Conservation (phyloP, 2,329 filamentous ascomycete genomes). For the Metarhizium guizhouense region DNA sequence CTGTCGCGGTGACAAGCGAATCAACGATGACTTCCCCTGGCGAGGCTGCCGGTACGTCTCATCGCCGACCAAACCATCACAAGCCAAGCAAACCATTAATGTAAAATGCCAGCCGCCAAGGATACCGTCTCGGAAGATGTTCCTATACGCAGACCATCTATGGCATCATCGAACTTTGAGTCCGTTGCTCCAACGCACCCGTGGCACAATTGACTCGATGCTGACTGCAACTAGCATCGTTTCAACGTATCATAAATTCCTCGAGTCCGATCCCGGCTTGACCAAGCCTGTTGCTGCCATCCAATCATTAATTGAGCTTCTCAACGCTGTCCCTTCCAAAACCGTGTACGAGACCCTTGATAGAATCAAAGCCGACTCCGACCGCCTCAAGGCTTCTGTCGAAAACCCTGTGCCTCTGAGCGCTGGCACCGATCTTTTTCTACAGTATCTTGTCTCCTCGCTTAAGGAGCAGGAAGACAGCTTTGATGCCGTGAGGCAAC, state of each 20-base stretch:
- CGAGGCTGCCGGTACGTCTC: conserved; percentile 1
- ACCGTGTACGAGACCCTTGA: conserved; percentile 94
- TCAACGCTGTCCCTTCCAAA: conserved; percentile 67
- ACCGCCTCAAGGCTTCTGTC: conserved; percentile 67
- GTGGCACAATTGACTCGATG: neutral
- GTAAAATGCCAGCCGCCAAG: neutral
- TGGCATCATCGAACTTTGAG: conserved; percentile 17
- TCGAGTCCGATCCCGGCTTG: conserved; percentile 64
- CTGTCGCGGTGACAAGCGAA: neutral
- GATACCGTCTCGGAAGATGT: conserved; percentile 2
- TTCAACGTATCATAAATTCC: conserved; percentile 43
- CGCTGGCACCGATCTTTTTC: conserved; percentile 91
- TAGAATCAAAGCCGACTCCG: conserved; percentile 68
- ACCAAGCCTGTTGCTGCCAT: conserved; percentile 96
- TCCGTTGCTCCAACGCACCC: conserved; percentile 7
- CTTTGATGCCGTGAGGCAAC: conserved; percentile 75
- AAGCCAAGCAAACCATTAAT: neutral
- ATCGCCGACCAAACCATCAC: neutral
- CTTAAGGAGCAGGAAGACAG: conserved; percentile 45
- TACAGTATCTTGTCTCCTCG: conserved; percentile 79
- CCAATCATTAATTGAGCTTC: conserved; percentile 79
- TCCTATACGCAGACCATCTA: conserved; percentile 5
- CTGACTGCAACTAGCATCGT: conserved; percentile 37
- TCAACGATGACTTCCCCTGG: conserved; percentile 2
- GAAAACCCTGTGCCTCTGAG: conserved; percentile 86